Evolutionary conservation across 2,329 filamentous ascomycete genomes (phyloP), one percentile per base, ranked within the genome.

Genomic region (Helicocarpus griseus): DNA sequence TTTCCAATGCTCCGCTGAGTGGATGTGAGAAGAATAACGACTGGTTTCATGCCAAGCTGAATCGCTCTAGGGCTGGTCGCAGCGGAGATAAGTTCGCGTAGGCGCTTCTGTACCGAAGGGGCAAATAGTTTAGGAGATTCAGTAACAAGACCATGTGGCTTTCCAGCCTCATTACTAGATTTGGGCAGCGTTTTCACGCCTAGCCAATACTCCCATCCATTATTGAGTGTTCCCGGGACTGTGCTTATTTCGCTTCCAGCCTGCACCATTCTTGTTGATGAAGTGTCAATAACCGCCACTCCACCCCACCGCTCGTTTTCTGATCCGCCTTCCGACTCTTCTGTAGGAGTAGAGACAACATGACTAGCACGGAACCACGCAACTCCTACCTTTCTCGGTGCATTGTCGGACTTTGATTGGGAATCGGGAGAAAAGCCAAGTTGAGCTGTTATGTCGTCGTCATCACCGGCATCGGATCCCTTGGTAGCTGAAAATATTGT

Each of bases 1-100:
- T 98, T 98, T 47, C 93, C 93, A 59, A 97, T 95, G 54, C 88
- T 87, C 41, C 93, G 82, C 68, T 98, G 93, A 2, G 89, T 94
- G 1, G 93, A 97, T 1, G 87, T 87, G 5, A 98, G 74, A 2
- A 98, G 77, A 33, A 98, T 85, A 1, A 90, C 89, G 14, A 96
- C 78, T 0, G 93, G 88, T 2, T 91, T 89, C 71, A 97, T 84
- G 40, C 86, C 85, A 2, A 97, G 75, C 61, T 91, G 87, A 41
- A 95, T 83, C 1, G 93, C 91, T 51, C 89, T 80, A 51, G 86
- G 82, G 61, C 89, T 96, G 1, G 89, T 95, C 1, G 91, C 88
- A 2, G 91, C 90, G 8, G 88, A 83, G 57, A 97, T 83, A 7
- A 98, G 72, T 60, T 96, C 89, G 40, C 89, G 79, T 17, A 98